These are phyloP conservation scores for Kwoniella shivajii DNA, from an alignment of 1,284 basidiomycete species.

Conservation along the genomic window DNA sequence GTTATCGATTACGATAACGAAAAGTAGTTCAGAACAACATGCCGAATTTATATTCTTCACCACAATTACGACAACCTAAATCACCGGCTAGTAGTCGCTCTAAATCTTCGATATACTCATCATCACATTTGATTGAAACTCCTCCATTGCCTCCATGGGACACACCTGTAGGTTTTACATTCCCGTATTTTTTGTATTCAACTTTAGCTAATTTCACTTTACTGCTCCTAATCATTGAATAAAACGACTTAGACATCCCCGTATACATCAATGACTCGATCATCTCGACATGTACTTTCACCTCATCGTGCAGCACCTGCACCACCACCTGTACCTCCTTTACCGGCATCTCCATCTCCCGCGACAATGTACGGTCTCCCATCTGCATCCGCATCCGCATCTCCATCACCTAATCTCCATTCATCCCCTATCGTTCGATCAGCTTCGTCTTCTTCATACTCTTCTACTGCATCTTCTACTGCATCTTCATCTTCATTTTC, in stretches of 20 bases:
- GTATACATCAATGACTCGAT: conserved; percentile 13
- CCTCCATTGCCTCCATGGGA: conserved; percentile 20
- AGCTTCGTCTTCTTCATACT: conserved; percentile 18
- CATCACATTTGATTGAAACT: background rate
- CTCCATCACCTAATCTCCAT: background rate
- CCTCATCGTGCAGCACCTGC: conserved; percentile 16
- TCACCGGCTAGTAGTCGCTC: conserved; percentile 6
- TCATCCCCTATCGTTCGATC: conserved; percentile 8
- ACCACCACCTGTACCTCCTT: conserved; percentile 20
- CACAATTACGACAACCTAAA: conserved; percentile 9
- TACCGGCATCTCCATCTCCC: conserved; percentile 19
- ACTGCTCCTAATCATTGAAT: background rate
- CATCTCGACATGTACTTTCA: conserved; percentile 15
- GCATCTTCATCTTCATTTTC: conserved; percentile 10
- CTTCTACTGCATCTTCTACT: conserved; percentile 11
- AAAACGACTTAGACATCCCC: conserved; percentile 12
- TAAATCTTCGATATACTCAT: background rate
- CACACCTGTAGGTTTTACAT: conserved; percentile 9
- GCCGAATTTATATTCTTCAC: conserved; percentile 17
- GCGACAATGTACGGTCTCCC: background rate
- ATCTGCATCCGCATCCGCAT: conserved; percentile 7
- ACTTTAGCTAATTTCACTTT: background rate
- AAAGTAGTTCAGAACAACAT: too few relatives aligned
- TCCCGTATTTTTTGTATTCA: background rate
- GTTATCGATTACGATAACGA: too few relatives aligned